Percentiles rank a stretch among this genome's conserved stretches.
Evolutionary conservation across 2,329 filamentous ascomycete species (phyloP).

Genomic region (Fusarium nisikadoi): DNA sequence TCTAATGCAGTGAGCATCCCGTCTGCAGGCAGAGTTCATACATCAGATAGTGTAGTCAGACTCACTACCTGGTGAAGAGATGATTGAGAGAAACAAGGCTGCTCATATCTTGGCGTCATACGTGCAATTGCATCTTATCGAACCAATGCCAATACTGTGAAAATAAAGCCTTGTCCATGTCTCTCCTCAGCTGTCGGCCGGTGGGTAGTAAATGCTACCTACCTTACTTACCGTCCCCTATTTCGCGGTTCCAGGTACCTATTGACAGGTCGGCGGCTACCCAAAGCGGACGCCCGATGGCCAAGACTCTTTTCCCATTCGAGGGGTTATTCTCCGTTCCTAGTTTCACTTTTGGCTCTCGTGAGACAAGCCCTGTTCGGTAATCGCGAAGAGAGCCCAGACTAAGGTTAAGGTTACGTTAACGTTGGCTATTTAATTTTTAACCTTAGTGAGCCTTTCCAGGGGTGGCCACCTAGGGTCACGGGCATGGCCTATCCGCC

Average conservation of each 20-base stretch:
- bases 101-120: conserved; percentile 22
- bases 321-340: conserved; percentile 25
- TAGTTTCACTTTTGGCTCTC: conserved; percentile 13
- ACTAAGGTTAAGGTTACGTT: conserved; percentile 9
- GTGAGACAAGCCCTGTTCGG: conserved; percentile 29
- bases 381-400: conserved; percentile 15
- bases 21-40: conserved; percentile 1
- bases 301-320: conserved; percentile 10
- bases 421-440: conserved; percentile 6
- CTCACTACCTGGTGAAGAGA: background rate
- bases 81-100: background rate
- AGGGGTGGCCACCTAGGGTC: background rate
- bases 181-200: background rate
- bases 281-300: background rate
- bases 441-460: conserved; percentile 8
- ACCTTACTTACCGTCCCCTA: background rate
- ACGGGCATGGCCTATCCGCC: background rate
- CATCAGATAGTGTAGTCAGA: background rate
- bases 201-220: conserved; percentile 1
- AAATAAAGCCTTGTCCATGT: background rate
- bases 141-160: background rate
- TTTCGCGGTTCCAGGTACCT: background rate
- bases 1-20: background rate
- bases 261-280: conserved; percentile 6
- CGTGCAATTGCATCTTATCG: conserved; percentile 1